Conservation (phyloP, 1,139 yeast genomes). For the Scheffersomyces lignicola region DNA sequence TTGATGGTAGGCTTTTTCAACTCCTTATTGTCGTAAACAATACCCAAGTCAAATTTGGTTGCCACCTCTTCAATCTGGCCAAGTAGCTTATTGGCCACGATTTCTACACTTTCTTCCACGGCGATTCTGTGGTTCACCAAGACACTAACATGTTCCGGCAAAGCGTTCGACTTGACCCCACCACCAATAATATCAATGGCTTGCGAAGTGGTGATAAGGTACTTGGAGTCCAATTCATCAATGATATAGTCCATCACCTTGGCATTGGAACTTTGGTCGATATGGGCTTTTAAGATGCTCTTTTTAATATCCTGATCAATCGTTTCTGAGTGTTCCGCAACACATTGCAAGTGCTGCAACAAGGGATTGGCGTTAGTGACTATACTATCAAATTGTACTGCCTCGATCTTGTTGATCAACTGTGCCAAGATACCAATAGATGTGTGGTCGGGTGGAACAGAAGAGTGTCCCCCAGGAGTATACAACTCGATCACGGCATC, state of each 20-base stretch:
- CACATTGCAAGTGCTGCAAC: slow-evolving; percentile 40
- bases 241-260: slow-evolving; percentile 37
- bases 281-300: slow-evolving; percentile 43
- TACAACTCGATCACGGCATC: slow-evolving; percentile 37
- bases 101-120: slow-evolving; percentile 46
- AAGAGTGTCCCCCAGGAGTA: slow-evolving; percentile 52
- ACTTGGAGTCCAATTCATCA: slow-evolving; percentile 26
- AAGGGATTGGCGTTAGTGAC: slow-evolving; percentile 44
- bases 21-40: slow-evolving; percentile 35
- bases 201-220: slow-evolving; percentile 60
- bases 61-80: slow-evolving; percentile 43
- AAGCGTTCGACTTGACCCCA: slow-evolving; percentile 69
- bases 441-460: slow-evolving; percentile 50
- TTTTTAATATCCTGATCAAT: slow-evolving; percentile 30
- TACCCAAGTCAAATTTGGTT: slow-evolving; percentile 44
- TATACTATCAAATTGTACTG: slow-evolving; percentile 30
- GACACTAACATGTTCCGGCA: slow-evolving; percentile 65
- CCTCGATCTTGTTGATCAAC: slow-evolving; percentile 39
- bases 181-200: slow-evolving; percentile 71
- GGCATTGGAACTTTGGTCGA: slow-evolving; percentile 41
- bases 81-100: slow-evolving; percentile 40
- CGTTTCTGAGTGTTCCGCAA: slow-evolving; percentile 38
- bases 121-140: slow-evolving; percentile 61
- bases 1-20: slow-evolving; percentile 27
- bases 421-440: slow-evolving; percentile 46